Conservation (phyloP, 1,284 basidiomycete genomes). For the Lentinus polychrous region DNA sequence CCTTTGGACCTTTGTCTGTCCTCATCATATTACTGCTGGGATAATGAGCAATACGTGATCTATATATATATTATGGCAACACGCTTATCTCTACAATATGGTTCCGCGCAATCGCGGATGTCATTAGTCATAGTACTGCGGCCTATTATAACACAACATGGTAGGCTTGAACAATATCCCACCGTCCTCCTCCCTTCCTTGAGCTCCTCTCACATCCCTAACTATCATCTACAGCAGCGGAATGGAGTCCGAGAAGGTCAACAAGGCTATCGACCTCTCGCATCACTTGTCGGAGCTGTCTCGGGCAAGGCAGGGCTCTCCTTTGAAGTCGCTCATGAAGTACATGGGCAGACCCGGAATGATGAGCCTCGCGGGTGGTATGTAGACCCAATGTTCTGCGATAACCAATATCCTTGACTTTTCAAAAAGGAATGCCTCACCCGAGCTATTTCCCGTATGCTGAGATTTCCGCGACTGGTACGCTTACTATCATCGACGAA, state of each 20-base stretch:
- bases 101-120: too few species aligned
- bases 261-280: constrained; percentile 47
- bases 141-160: background rate
- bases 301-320: constrained; percentile 44
- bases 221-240: background rate
- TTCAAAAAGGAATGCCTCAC: constrained; percentile 46
- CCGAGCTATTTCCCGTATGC: constrained; percentile 60
- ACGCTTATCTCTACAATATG: too few species aligned
- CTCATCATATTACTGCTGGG: too few species aligned
- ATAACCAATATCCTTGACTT: background rate
- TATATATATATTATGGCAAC: too few species aligned
- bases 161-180: background rate
- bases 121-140: background rate
- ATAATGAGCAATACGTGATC: too few species aligned
- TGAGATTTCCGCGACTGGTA: constrained; percentile 41
- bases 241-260: constrained; percentile 28
- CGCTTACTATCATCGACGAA: constrained; percentile 2
- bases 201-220: background rate
- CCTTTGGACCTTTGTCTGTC: too few species aligned
- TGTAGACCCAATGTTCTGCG: constrained; percentile 10
- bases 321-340: constrained; percentile 59
- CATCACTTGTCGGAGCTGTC: constrained; percentile 56
- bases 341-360: constrained; percentile 45
- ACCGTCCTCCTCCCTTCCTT: background rate
- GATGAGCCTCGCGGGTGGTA: constrained; percentile 55